Evolutionary conservation across 1,284 basidiomycete genomes (phyloP).

Genomic region (Vanrija pseudolonga): DNA sequence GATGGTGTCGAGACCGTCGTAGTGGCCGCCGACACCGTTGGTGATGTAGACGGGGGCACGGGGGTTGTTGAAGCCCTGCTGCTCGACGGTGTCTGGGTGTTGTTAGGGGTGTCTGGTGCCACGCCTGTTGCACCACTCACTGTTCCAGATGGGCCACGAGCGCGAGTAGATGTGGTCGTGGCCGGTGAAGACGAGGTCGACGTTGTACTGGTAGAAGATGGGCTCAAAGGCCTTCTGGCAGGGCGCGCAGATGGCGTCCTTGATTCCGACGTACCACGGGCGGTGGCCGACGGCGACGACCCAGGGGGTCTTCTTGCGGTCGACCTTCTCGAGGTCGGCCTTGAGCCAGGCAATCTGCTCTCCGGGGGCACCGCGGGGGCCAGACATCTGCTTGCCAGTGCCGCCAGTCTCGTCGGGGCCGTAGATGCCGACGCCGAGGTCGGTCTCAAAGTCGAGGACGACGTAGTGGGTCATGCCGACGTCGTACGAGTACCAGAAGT

Average conservation of each 20-base stretch:
- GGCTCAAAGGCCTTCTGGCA: conserved; percentile 44
- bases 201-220: conserved; percentile 40
- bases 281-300: conserved; percentile 44
- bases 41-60: conserved; percentile 31
- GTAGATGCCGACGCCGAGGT: conserved; percentile 23
- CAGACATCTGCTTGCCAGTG: conserved; percentile 23
- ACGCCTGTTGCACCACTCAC: conserved; percentile 11
- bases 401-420: conserved; percentile 26
- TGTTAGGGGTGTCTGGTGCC: background rate
- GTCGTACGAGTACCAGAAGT: conserved; percentile 41
- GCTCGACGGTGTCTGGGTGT: conserved; percentile 25
- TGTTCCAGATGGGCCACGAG: conserved; percentile 36
- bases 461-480: conserved; percentile 28
- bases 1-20: conserved; percentile 36
- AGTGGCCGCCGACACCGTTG: conserved; percentile 41
- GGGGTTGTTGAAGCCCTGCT: conserved; percentile 29
- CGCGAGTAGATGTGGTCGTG: conserved; percentile 46
- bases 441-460: conserved; percentile 29
- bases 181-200: conserved; percentile 41
- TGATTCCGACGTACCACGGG: conserved; percentile 26
- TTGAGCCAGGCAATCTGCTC: conserved; percentile 31
- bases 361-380: conserved; percentile 13
- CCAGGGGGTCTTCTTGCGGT: conserved; percentile 47
- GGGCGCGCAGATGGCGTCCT: conserved; percentile 16
- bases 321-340: conserved; percentile 40